Evolutionary conservation across 371 early-diverging fungal genomes (phyloP).

Genomic region (Circinella minor): DNA sequence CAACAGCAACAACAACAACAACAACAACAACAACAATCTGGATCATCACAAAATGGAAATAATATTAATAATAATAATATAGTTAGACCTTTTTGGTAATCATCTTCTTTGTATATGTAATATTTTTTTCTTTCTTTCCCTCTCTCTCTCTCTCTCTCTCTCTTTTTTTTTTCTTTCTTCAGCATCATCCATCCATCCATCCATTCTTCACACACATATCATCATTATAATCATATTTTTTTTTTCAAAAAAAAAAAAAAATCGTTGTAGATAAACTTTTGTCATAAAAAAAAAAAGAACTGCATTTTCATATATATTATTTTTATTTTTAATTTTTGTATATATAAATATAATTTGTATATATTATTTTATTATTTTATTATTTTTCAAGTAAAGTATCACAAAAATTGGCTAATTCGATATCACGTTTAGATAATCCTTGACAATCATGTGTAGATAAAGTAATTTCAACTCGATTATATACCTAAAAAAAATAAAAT

Average conservation of each 20-base stretch:
- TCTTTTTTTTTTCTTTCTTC: too few species aligned
- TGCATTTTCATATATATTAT: too few species aligned
- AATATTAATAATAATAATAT: background rate
- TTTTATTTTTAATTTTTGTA: background rate
- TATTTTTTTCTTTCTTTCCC: background rate
- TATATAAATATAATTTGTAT: background rate
- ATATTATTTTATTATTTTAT: background rate
- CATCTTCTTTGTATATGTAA: background rate
- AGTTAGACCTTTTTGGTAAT: background rate
- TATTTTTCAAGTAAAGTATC: conserved; percentile 30
- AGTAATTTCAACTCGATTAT: conserved; percentile 89
- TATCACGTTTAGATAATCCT: conserved; percentile 80
- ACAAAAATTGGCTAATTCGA: conserved; percentile 80
- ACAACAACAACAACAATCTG: background rate
- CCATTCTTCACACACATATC: too few species aligned
- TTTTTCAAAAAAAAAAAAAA: too few species aligned
- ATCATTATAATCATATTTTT: too few species aligned
- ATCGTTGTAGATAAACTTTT: background rate
- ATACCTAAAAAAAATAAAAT: conserved; percentile 57
- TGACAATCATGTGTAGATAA: conserved; percentile 91
- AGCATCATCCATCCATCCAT: too few species aligned
- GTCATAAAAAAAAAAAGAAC: background rate
- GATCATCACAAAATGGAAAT: background rate
- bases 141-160: background rate
- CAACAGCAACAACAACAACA: background rate